Percentiles rank a stretch among this genome's conserved stretches.
Evolutionary conservation across 1,139 yeast species (phyloP).

Genomic region (Blastobotrys persicus): DNA sequence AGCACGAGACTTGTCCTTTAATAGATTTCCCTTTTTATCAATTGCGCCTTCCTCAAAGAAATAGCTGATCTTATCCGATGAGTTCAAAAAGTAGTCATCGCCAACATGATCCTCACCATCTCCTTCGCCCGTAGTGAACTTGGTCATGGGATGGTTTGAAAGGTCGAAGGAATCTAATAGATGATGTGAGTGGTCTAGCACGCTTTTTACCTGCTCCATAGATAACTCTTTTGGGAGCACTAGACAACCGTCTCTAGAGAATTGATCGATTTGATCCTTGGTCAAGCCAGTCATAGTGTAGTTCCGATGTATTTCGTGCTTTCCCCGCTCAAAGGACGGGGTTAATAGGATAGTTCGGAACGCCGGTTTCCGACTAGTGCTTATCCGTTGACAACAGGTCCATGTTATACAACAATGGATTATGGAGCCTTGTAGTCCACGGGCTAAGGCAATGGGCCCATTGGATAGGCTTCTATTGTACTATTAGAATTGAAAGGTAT

Average conservation of each 20-base stretch:
- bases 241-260: constrained; percentile 59
- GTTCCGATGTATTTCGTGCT: background rate
- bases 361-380: background rate
- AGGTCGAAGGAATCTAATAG: constrained; percentile 53
- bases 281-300: constrained; percentile 29
- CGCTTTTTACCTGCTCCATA: constrained; percentile 40
- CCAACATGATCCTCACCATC: constrained; percentile 60
- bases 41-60: constrained; percentile 75
- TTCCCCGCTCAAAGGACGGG: background rate
- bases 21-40: constrained; percentile 46
- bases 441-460: too few species aligned
- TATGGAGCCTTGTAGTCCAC: too few species aligned
- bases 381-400: too few species aligned
- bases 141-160: constrained; percentile 64
- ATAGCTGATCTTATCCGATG: constrained; percentile 65
- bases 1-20: constrained; percentile 53
- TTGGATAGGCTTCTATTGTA: too few species aligned
- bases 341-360: background rate
- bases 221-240: constrained; percentile 56
- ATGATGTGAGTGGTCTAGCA: constrained; percentile 46
- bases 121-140: constrained; percentile 60
- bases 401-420: too few species aligned
- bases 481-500: too few species aligned
- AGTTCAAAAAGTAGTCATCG: constrained; percentile 66
- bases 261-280: constrained; percentile 37